These are phyloP conservation scores for Trypanosoma cruzi DNA, from an alignment of 208 protist genomes.

Conservation along the genomic window DNA sequence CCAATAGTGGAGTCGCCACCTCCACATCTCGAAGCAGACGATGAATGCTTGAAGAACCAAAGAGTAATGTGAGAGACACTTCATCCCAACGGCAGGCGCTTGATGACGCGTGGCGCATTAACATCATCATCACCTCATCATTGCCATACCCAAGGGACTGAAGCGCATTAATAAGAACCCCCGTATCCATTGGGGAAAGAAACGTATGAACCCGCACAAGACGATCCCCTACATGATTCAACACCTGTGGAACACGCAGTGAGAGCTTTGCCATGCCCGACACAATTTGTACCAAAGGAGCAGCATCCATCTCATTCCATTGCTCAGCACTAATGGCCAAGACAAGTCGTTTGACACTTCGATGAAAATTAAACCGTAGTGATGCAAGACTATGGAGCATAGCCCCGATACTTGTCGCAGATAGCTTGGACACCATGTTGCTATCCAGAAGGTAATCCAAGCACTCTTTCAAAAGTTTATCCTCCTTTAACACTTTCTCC, in stretches of 20 bases:
- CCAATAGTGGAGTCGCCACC: conserved; percentile 68
- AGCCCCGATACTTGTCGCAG: conserved; percentile 57
- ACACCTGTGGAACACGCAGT: conserved; percentile 48
- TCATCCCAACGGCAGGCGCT: conserved; percentile 62
- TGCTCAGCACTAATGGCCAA: conserved; percentile 67
- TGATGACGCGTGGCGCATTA: conserved; percentile 55
- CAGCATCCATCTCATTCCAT: conserved; percentile 78
- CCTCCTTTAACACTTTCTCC: conserved; percentile 88
- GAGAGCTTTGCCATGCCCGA: conserved; percentile 58
- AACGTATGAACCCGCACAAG: conserved; percentile 48
- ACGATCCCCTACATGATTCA: conserved; percentile 42
- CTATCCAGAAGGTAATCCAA: conserved; percentile 56
- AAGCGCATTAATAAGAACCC: conserved; percentile 57
- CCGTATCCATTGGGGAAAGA: conserved; percentile 64
- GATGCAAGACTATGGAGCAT: conserved; percentile 77
- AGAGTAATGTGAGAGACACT: conserved; percentile 56
- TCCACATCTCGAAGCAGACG: conserved; percentile 48
- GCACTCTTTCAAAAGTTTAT: conserved; percentile 74
- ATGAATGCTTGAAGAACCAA: conserved; percentile 67
- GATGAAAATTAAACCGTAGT: conserved; percentile 76
- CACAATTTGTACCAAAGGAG: conserved; percentile 71
- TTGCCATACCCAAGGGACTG: conserved; percentile 65
- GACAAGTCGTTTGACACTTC: conserved; percentile 66
- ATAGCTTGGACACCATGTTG: conserved; percentile 50
- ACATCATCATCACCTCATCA: conserved; percentile 45